These are phyloP conservation scores for Phialocephala subalpina DNA, from an alignment of 2,329 filamentous ascomycete species.

Conservation along the genomic window DNA sequence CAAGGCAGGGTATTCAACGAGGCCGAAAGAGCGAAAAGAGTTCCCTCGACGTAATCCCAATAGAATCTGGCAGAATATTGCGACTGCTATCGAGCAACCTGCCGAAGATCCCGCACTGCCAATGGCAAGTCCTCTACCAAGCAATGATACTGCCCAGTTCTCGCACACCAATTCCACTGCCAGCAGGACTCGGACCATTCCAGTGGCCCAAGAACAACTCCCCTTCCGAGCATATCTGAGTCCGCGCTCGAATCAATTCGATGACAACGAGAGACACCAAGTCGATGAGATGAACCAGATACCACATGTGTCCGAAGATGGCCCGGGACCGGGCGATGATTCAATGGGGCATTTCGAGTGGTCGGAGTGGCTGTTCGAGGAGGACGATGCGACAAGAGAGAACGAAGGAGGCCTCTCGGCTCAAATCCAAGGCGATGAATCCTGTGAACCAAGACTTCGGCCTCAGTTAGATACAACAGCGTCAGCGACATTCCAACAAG, in stretches of 20 bases:
- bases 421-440: neutral
- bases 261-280: neutral
- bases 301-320: neutral
- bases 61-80: neutral
- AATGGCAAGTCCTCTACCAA: neutral
- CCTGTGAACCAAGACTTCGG: neutral
- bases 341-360: neutral
- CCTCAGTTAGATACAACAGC: neutral
- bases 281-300: neutral
- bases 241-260: neutral
- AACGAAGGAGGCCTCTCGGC: neutral
- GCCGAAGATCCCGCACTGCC: neutral
- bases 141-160: neutral
- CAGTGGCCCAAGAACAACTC: neutral
- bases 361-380: neutral
- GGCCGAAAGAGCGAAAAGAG: neutral
- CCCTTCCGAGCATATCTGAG: neutral
- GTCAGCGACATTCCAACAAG: neutral
- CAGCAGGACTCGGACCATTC: neutral
- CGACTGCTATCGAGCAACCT: neutral
- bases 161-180: neutral
- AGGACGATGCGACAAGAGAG: neutral
- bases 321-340: neutral
- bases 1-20: neutral
- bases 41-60: neutral